Evolutionary conservation across 441 rosid genomes (phyloP).

Genomic region (Jatropha podagrica): DNA sequence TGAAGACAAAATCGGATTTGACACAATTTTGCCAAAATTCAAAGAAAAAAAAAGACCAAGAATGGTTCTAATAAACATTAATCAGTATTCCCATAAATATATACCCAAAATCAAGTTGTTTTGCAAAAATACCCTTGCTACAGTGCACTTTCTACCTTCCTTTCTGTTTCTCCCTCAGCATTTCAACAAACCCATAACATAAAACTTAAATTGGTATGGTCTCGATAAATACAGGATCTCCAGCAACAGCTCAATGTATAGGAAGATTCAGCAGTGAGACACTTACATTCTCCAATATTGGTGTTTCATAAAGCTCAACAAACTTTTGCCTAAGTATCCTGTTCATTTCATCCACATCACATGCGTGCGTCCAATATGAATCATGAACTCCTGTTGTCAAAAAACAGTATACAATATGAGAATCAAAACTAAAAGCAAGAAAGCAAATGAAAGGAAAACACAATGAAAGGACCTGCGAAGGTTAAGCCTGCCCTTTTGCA

Average conservation of each 20-base stretch:
- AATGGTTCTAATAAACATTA: background rate
- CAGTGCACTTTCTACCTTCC: background rate
- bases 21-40: background rate
- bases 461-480: constrained; percentile 71
- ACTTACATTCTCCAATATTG: constrained; percentile 92
- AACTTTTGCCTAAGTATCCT: constrained; percentile 85
- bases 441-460: constrained; percentile 12
- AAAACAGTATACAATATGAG: constrained; percentile 16
- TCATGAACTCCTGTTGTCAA: constrained; percentile 89
- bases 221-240: background rate
- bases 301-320: constrained; percentile 84
- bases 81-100: no score
- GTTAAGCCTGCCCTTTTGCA: constrained; percentile 85
- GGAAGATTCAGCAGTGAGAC: background rate
- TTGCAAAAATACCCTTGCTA: background rate
- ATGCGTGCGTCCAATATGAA: constrained; percentile 99
- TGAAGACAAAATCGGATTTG: background rate
- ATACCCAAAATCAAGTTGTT: no score
- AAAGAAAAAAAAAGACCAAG: background rate
- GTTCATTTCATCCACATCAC: constrained; percentile 88
- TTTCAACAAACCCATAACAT: background rate
- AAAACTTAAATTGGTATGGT: background rate
- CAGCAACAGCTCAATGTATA: background rate
- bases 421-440: constrained; percentile 16
- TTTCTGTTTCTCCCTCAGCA: no score